Evolutionary conservation across 1,139 yeast species (phyloP), one percentile per base, ranked within the genome.

Genomic region (Nakaseomyces kungkrabaensis): DNA sequence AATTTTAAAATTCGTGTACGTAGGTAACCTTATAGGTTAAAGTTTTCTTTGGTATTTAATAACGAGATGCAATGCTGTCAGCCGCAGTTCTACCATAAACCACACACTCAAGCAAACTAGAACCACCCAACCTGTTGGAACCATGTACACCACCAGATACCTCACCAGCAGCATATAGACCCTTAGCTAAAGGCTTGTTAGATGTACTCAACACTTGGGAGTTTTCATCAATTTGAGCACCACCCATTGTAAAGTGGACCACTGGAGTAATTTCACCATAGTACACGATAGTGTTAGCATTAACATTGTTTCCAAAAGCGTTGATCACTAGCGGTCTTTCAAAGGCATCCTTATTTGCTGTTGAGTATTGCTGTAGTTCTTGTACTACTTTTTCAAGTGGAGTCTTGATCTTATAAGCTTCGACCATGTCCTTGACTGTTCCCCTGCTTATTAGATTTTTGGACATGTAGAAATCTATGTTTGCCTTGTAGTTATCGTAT

Each of bases 191-290:
- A 9, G 59, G 55, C 5, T 60, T 59, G 8, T 69, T 68, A 13
- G 66, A 61, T 26, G 68, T 67, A 47, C 72, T 68, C 45, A 82
- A 56, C 1, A 84, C 86, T 57, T 80, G 76, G 0, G 85, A 70
- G 50, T 73, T 67, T 47, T 73, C 76, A 61, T 83, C 79, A 59
- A 84, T 82, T 60, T 78, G 78, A 26, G 83, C 82, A 40, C 95
- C 95, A 31, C 95, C 95, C 89, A 85, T 83, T 5, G 95, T 85
- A 68, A 85, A 86, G 63, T 86, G 95, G 40, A 86, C 77, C 1
- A 85, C 94, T 38, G 94, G 79, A 3, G 92, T 83, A 45, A 84
- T 75, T 47, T 69, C 68, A 17, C 71, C 72, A 9, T 68, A 66
- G 53, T 54, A 69, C 1, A 70, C 50, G 3, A 52, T 49, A 1